These are phyloP conservation scores for Helotiales sp. DNA, from an alignment of 2,329 filamentous ascomycete species.

Conservation along the genomic window DNA sequence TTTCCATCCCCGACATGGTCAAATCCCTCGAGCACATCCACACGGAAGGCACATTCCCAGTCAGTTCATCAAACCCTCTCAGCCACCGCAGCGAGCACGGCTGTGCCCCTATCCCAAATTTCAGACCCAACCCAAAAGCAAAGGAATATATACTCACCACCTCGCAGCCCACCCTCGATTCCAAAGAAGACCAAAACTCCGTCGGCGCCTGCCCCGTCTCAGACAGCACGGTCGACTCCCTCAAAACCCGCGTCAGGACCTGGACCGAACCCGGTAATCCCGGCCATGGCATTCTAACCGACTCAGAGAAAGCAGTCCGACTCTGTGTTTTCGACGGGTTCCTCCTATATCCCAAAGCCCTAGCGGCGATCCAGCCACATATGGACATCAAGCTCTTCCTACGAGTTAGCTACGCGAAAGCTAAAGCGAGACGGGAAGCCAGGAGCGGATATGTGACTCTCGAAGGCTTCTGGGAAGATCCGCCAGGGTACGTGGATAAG, in stretches of 20 bases:
- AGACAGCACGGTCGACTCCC: slow-evolving; percentile 50
- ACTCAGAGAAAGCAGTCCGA: slow-evolving; percentile 30
- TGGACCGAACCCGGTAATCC: slow-evolving; percentile 53
- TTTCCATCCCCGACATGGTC: slow-evolving; percentile 73
- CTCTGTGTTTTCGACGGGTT: slow-evolving; percentile 88
- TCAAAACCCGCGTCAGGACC: slow-evolving; percentile 53
- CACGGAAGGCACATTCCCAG: slow-evolving; percentile 66
- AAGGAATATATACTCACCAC: slow-evolving; percentile 22
- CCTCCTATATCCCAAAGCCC: slow-evolving; percentile 71
- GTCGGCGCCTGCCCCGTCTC: slow-evolving; percentile 60
- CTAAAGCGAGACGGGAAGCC: slow-evolving; percentile 68
- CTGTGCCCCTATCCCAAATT: background rate
- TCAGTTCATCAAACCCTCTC: slow-evolving; percentile 47
- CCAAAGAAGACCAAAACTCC: slow-evolving; percentile 68
- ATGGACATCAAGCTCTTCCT: slow-evolving; percentile 83
- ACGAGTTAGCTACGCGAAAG: slow-evolving; percentile 66
- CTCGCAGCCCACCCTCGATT: slow-evolving; percentile 54
- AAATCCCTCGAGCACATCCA: slow-evolving; percentile 73
- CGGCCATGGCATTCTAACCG: slow-evolving; percentile 47
- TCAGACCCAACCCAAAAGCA: background rate
- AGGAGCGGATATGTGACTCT: slow-evolving; percentile 79
- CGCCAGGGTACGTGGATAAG: slow-evolving; percentile 89
- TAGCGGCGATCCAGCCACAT: slow-evolving; percentile 56
- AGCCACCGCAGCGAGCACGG: slow-evolving; percentile 27
- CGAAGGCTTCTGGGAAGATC: slow-evolving; percentile 94